Evolutionary conservation across 179 eudicot genomes (phyloP), one percentile per base, ranked within the genome.

Genomic region (Drosera spatulata): DNA sequence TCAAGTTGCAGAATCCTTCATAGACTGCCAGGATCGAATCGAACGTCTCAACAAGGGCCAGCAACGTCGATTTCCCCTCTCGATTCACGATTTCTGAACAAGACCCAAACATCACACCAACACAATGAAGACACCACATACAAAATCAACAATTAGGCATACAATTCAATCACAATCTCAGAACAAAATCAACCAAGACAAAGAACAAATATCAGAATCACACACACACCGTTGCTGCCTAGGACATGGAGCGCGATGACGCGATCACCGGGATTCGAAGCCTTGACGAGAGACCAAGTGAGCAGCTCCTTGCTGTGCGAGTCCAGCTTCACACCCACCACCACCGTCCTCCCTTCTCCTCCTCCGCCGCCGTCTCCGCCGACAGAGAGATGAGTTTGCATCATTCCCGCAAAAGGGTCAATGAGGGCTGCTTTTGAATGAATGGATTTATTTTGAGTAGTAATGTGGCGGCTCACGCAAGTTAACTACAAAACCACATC

Each of bases 1-100:
- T 91, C 38, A 91, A 73, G 73, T 85, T 87, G 71, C 94, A 91
- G 78, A 91, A 87, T 38, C 97, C 97, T 83, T 91, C 94, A 60
- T 91, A 91, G 9, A 83, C 96, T 50, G 83, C 82, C 62, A 91
- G 78, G 66, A 91, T 83, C 44, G 97, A 81, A 73, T 91, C 96
- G 68, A 91, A 91, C 14, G 84, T 79, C 73, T 80, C 77, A 12
- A 87, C 95, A 61, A 88, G 72, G 42, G 96, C 76, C 9, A 87
- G 65, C 53, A 91, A 66, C 41, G 86, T 75, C 2, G 96, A 83
- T 60, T 86, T 82, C 37, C 90, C 91, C 64, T 86, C 88, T 77
- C 68, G 80, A 79, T 85, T 82, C 68, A 77, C 79, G 46, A 82
- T 74, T 72, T 85, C 93, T 85, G 58, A 61, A 45, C 46, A 74